Conservation (phyloP, 1,284 basidiomycete species). For the Phaffia rhodozyma region DNA sequence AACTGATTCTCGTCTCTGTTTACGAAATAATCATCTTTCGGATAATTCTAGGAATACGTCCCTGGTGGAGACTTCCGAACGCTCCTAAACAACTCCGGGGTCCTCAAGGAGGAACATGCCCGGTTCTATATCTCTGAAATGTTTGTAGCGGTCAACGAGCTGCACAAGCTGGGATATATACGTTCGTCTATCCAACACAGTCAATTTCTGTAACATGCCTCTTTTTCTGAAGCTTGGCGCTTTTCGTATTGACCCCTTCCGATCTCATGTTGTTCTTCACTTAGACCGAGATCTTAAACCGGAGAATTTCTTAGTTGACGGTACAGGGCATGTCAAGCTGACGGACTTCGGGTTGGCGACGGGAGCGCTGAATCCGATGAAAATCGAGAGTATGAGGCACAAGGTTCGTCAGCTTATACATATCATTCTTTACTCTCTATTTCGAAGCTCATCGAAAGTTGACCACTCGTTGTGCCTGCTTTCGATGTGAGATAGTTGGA, state of each 20-base stretch:
- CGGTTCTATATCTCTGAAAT: constrained; percentile 91
- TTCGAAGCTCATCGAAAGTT: background rate
- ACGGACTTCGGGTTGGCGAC: constrained; percentile 98
- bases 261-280: background rate
- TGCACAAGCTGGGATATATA: constrained; percentile 91
- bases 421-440: background rate
- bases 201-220: background rate
- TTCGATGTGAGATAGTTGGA: constrained; percentile 52
- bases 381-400: constrained; percentile 87
- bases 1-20: background rate
- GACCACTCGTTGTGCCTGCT: background rate
- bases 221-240: background rate
- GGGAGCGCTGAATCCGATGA: constrained; percentile 85
- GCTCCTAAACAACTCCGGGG: constrained; percentile 87
- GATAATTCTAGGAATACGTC: constrained; percentile 59
- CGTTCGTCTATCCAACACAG: constrained; percentile 41
- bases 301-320: constrained; percentile 94
- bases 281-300: constrained; percentile 26
- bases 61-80: constrained; percentile 94
- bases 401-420: constrained; percentile 45
- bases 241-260: background rate
- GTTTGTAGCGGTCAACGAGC: constrained; percentile 79
- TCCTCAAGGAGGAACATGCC: constrained; percentile 89
- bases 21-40: background rate
- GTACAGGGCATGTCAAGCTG: constrained; percentile 91